Percentiles rank a stretch among this genome's conserved stretches.
Evolutionary conservation across 352 stramenopile genomes (phyloP).

Genomic region (Globisporangium barbulae): DNA sequence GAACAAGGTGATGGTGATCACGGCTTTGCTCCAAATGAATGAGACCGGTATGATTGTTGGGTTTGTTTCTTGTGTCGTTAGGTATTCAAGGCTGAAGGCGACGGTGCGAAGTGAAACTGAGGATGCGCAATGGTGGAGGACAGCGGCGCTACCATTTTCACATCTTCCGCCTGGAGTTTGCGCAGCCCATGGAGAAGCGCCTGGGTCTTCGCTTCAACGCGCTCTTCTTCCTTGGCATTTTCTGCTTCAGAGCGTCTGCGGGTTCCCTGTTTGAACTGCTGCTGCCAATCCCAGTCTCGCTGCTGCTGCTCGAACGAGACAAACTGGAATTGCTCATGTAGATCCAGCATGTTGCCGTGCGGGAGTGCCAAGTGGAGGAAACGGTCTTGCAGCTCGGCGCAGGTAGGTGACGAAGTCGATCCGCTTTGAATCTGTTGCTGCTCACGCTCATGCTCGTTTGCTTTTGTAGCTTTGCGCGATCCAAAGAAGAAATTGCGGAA

Average conservation of each 20-base stretch:
- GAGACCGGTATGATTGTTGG: conserved; percentile 10
- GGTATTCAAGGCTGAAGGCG: conserved; percentile 13
- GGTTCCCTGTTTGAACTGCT: conserved; percentile 9
- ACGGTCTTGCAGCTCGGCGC: conserved; percentile 36
- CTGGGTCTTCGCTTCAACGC: conserved; percentile 25
- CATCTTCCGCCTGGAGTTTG: conserved; percentile 38
- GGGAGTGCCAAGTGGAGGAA: conserved; percentile 47
- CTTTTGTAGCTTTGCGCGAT: neutral
- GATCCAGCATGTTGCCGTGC: conserved; percentile 34
- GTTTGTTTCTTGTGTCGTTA: conserved; percentile 12
- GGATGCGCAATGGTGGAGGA: neutral
- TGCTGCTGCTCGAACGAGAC: conserved; percentile 36
- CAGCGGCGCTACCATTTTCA: conserved; percentile 23
- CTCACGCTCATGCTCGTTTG: neutral
- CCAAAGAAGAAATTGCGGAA: conserved; percentile 13
- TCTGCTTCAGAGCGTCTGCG: conserved; percentile 11
- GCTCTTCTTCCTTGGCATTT: conserved; percentile 16
- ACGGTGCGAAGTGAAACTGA: conserved; percentile 29
- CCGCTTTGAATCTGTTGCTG: neutral
- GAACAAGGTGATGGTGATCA: neutral
- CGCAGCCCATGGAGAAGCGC: conserved; percentile 45
- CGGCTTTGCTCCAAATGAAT: neutral
- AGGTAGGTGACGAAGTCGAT: conserved; percentile 23
- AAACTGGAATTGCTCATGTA: conserved; percentile 49
- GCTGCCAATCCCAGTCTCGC: conserved; percentile 10